Percentiles rank a stretch among this genome's conserved stretches.
phyloP scores from a whole-genome alignment of 2,329 filamentous ascomycete species.

The Trichoderma sp. region DNA sequence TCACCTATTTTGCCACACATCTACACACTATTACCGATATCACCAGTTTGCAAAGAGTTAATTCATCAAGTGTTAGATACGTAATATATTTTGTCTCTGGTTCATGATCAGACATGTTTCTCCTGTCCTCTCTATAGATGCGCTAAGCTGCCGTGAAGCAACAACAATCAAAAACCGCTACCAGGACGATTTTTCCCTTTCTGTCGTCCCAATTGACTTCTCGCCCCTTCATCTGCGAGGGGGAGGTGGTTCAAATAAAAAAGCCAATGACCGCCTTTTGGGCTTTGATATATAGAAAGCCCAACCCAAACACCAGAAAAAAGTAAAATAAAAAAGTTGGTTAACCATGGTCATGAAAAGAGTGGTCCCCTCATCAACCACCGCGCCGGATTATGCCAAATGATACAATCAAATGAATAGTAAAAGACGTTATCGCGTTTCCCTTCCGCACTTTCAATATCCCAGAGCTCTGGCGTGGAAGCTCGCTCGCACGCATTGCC shows the following conservation, averaged over 20 bases:
- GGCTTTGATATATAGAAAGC: background rate
- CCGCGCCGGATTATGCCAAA: slow-evolving; percentile 35
- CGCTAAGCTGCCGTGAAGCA: slow-evolving; percentile 27
- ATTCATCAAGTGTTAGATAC: background rate
- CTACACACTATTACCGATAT: background rate
- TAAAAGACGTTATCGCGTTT: slow-evolving; percentile 11
- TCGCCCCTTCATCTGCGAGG: background rate
- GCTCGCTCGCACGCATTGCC: background rate
- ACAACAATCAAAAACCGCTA: slow-evolving; percentile 25
- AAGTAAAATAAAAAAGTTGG: background rate
- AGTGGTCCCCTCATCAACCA: slow-evolving; percentile 21
- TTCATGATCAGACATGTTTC: slow-evolving; percentile 1
- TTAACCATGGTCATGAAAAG: slow-evolving; percentile 7
- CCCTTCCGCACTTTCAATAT: background rate
- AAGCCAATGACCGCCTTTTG: background rate
- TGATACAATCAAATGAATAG: slow-evolving; percentile 27
- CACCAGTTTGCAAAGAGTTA: background rate
- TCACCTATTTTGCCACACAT: background rate
- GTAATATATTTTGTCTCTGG: slow-evolving; percentile 20
- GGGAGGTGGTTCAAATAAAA: background rate
- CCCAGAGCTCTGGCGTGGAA: background rate
- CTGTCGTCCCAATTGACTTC: background rate
- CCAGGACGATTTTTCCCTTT: slow-evolving; percentile 11
- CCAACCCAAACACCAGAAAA: slow-evolving; percentile 3
- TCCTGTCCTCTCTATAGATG: slow-evolving; percentile 20